Evolutionary conservation across 495 filamentous ascomycete species (phyloP), one percentile per base, ranked within the genome.

Genomic region (Pyrenula aspistea): DNA sequence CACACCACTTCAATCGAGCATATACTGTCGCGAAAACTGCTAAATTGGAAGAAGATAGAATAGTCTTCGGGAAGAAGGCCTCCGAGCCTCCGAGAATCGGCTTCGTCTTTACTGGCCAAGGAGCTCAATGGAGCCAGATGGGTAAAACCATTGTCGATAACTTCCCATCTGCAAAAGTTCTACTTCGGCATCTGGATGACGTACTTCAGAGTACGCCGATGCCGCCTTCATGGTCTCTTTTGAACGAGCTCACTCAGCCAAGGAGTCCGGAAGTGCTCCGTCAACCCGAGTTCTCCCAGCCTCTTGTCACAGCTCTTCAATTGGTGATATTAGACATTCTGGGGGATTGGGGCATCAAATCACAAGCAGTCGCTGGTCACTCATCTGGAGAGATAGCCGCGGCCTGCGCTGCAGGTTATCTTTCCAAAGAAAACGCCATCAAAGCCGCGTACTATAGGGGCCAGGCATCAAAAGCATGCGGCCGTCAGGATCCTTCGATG

Each of bases 91-190:
- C 67, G 0, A 42, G 50, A 12, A 49, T 73, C 12, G 66, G 57
- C 3, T 71, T 71, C 20, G 62, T 75, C 25, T 76, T 76, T 57
- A 75, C 73, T 0, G 73, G 73, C 0, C 74, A 77, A 56, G 74
- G 74, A 0, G 68, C 71, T 0, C 74, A 77, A 53, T 77, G 74
- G 74, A 53, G 62, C 0, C 21, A 59, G 21, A 77, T 77, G 73
- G 73, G 72, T 0, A 51, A 42, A 1, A 58, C 57, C 21, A 60
- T 69, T 1, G n/a, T 71, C 0, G n/a, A 63, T n/a, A 24, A 54
- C 2, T 61, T 61, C 22, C 59, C 57, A 19, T 2, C 31, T 24
- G 54, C 54, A n/a, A n/a, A 19, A 15, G 12, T 11, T 3, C 12
- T 15, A 10, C 12, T 60, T 3, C 12, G 53, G 8, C 2, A 60